Evolutionary conservation across 176 grass and related monocot genomes (phyloP).

Genomic region (Chloris gayana): DNA sequence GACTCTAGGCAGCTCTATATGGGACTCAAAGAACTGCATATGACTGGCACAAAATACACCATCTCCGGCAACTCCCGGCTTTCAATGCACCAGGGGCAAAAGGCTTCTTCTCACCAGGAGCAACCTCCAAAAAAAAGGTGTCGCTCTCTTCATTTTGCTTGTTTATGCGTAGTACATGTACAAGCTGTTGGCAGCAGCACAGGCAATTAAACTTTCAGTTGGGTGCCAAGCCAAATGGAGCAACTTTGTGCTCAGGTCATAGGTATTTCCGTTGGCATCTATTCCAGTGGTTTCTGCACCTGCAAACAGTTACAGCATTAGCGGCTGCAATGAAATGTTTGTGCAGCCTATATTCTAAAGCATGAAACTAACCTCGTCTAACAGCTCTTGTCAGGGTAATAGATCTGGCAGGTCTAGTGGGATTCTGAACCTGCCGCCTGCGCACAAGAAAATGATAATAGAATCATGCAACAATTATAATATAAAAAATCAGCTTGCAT

Average conservation of each 20-base stretch:
- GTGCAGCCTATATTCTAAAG: slow-evolving; percentile 24
- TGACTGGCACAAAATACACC: slow-evolving; percentile 51
- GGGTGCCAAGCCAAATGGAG: slow-evolving; percentile 98
- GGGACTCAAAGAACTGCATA: slow-evolving; percentile 48
- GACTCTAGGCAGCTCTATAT: slow-evolving; percentile 86
- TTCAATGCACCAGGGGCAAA: slow-evolving; percentile 53
- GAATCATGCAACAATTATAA: slow-evolving; percentile 26
- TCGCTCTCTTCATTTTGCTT: slow-evolving; percentile 27
- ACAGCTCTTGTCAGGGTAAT: slow-evolving; percentile 60
- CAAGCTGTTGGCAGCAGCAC: slow-evolving; percentile 93
- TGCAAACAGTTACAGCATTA: slow-evolving; percentile 40
- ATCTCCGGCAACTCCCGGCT: slow-evolving; percentile 39
- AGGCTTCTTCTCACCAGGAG: slow-evolving; percentile 41
- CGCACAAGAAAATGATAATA: slow-evolving; percentile 30
- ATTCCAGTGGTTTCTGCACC: slow-evolving; percentile 61
- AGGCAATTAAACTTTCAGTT: slow-evolving; percentile 81
- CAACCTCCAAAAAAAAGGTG: slow-evolving; percentile 52
- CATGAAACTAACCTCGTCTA: slow-evolving; percentile 67
- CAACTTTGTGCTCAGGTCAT: slow-evolving; percentile 82
- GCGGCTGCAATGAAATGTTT: slow-evolving; percentile 24
- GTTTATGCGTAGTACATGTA: slow-evolving; percentile 95
- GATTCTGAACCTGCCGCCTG: slow-evolving; percentile 76
- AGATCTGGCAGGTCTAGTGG: slow-evolving; percentile 60
- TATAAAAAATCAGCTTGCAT: slow-evolving; percentile 19
- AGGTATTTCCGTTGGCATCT: slow-evolving; percentile 76